phyloP scores from a whole-genome alignment of 2,329 filamentous ascomycete species.

The Exophiala bonariae region DNA sequence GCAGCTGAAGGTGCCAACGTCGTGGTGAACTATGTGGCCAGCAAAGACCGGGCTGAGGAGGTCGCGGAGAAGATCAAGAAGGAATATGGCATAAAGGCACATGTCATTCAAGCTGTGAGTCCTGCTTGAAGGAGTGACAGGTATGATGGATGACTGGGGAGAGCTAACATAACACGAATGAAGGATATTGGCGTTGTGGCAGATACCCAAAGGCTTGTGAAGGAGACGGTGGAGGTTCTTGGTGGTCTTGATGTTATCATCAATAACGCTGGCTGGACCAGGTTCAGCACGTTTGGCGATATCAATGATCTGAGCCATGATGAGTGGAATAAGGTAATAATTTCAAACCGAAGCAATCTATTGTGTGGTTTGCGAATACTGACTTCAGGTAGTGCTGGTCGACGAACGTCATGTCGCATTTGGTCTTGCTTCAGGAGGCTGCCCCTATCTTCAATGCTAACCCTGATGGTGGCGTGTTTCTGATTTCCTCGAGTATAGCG shows the following conservation, averaged over 20 bases:
- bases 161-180: slow-evolving; percentile 15
- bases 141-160: too few relatives aligned
- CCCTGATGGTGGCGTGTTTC: slow-evolving; percentile 61
- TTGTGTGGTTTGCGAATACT: too few relatives aligned
- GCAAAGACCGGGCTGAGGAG: slow-evolving; percentile 58
- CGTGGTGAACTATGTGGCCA: slow-evolving; percentile 71
- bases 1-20: slow-evolving; percentile 68
- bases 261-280: slow-evolving; percentile 72
- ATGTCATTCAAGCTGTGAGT: slow-evolving; percentile 61
- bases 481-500: slow-evolving; percentile 64
- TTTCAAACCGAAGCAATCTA: not conserved
- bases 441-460: slow-evolving; percentile 61
- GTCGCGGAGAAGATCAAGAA: slow-evolving; percentile 59
- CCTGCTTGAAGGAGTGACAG: not conserved
- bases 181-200: slow-evolving; percentile 62
- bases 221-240: slow-evolving; percentile 59
- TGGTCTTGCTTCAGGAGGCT: slow-evolving; percentile 58
- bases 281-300: slow-evolving; percentile 58
- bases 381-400: slow-evolving; percentile 53
- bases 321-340: slow-evolving; percentile 62
- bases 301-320: slow-evolving; percentile 59
- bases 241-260: slow-evolving; percentile 75
- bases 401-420: slow-evolving; percentile 60
- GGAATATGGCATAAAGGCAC: slow-evolving; percentile 50
- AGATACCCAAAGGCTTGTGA: slow-evolving; percentile 61